Evolutionary conservation across 2,329 filamentous ascomycete species (phyloP).

Genomic region (Aspergillus persii): DNA sequence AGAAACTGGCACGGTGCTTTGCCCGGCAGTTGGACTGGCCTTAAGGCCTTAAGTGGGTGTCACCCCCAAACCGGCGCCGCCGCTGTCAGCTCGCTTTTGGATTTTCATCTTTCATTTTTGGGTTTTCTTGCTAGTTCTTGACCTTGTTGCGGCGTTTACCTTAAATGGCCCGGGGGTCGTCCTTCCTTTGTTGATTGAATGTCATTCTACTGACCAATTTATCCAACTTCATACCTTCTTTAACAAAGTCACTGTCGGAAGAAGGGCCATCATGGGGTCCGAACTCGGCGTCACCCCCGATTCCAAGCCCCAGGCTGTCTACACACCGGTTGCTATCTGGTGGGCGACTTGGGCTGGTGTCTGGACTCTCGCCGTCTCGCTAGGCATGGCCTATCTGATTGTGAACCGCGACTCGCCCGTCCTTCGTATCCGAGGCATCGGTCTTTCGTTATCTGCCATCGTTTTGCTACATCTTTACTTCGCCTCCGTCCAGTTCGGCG

Average conservation of each 20-base stretch:
- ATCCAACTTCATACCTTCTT: slow-evolving; percentile 1
- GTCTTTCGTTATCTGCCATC: slow-evolving; percentile 36
- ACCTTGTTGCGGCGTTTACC: too few species aligned
- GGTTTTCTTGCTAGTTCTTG: too few species aligned
- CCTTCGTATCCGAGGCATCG: slow-evolving; percentile 40
- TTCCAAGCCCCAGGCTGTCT: slow-evolving; percentile 22
- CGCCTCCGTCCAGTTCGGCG: slow-evolving; percentile 34
- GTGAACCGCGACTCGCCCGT: slow-evolving; percentile 32
- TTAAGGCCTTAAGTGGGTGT: background rate
- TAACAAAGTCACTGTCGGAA: background rate
- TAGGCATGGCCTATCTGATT: slow-evolving; percentile 34
- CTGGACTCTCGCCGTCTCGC: slow-evolving; percentile 33
- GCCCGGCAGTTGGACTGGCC: background rate
- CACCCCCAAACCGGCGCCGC: background rate
- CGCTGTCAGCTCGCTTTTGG: background rate
- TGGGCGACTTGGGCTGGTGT: slow-evolving; percentile 27
- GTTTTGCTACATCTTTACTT: slow-evolving; percentile 40
- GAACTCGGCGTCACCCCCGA: slow-evolving; percentile 28
- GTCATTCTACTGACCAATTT: background rate
- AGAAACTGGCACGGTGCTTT: background rate
- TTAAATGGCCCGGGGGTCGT: background rate
- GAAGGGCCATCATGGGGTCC: slow-evolving; percentile 27
- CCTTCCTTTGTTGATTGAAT: background rate
- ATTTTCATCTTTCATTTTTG: background rate
- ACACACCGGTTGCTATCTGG: slow-evolving; percentile 27